Evolutionary conservation across 306 rosid species (phyloP).

Genomic region (Quercus aquifolioides): DNA sequence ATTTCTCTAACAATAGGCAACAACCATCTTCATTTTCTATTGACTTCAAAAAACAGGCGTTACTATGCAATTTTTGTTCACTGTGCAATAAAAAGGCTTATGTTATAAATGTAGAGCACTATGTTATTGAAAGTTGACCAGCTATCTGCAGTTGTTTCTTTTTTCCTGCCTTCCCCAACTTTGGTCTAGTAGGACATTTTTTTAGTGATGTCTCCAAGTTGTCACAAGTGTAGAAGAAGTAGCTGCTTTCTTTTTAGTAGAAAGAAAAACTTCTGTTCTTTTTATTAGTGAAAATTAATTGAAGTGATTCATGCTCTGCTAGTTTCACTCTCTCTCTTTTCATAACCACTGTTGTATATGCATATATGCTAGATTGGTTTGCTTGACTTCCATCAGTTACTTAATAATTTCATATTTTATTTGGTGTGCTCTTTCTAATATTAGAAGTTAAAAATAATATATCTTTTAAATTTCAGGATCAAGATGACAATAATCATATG

Average conservation of each 20-base stretch:
- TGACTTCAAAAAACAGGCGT: neutral
- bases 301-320: no score
- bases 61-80: neutral
- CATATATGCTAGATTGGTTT: no score
- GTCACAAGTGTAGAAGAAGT: neutral
- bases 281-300: no score
- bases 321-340: no score
- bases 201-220: neutral
- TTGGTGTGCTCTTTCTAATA: slow-evolving; percentile 7
- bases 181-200: neutral
- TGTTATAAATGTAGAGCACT: neutral
- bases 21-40: neutral
- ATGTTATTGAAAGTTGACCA: neutral
- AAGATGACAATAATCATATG: slow-evolving; percentile 90
- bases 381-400: no score
- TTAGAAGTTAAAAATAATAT: neutral
- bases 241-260: neutral
- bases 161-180: neutral
- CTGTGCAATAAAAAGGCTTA: neutral
- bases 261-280: no score
- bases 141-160: neutral
- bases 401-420: neutral
- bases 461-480: slow-evolving; percentile 60
- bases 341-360: no score
- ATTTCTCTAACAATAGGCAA: neutral